Base-by-base conservation (phyloP, 148 eudicot species). In the Drosera capensis region DNA sequence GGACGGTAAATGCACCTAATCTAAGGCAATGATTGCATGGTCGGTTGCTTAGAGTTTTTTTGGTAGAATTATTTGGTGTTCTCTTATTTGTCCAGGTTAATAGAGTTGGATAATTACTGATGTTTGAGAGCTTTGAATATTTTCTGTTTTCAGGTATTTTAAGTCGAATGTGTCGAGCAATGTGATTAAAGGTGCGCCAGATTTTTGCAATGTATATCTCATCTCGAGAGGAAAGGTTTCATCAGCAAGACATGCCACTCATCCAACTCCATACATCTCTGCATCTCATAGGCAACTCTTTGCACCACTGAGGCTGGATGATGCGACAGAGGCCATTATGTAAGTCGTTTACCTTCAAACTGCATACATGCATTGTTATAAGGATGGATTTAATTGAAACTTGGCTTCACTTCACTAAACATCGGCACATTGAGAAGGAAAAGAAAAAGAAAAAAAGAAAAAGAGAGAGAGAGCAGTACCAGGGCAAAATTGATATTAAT, bases 171-270 rank as follows among this genome's bases (percentile, higher is more conserved):
- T 57, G 11, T 41, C 62, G 15, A 29, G 30, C 29, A 40, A 14
- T 1, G 55, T 57, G n/a, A 28, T 57, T 22, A 40, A 39, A 57
- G 54, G 62, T 22, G 62, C 55, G 23, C 62, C 62, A 14, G 30
- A 20, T 29, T 57, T 57, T 40, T 57, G 62, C 48, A 39, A 23
- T 49, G 44, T 57, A 2, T 57, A 49, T 41, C 26, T 49, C 17
- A 48, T 57, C 34, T 28, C 54, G 12, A 40, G 50, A 42, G 48
- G 62, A 40, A 57, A 49, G 34, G 21, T 57, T 12, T 38, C 48
- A 5, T 40, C 54, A 1, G 4, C 1, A 14, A 43, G 62, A 3
- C 1, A 14, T 8, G 62, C 62, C 14, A 14, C 62, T 5, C 14
- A 35, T 28, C 21, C 48, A 40, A 14, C 50, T 19, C 48, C 54